A percentile compares a stretch with the other conserved stretches of the same genome.
Evolutionary conservation across 805 yeast species (phyloP).

Genomic region (Suhomyces kilbournensis): DNA sequence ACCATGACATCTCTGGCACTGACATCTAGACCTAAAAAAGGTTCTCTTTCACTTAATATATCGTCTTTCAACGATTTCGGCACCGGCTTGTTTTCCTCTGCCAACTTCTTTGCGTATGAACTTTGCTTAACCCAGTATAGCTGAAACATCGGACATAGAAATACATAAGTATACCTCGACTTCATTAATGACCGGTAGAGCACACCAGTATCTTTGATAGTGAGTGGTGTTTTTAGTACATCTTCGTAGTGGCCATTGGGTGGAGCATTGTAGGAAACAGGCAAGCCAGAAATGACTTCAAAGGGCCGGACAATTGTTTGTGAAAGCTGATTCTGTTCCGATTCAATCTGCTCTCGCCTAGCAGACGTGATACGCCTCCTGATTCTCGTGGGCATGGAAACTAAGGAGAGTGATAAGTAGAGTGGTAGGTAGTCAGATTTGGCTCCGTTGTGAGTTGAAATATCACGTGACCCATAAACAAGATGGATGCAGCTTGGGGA

Average conservation of each 20-base stretch:
- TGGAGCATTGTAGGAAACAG: constrained; percentile 64
- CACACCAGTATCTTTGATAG: constrained; percentile 70
- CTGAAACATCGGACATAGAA: constrained; percentile 69
- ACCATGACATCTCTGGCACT: constrained; percentile 84
- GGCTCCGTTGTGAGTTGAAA: too few relatives aligned
- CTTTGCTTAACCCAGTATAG: constrained; percentile 78
- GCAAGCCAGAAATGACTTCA: constrained; percentile 61
- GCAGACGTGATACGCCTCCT: constrained; percentile 44
- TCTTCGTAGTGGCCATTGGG: constrained; percentile 50
- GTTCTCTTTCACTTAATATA: constrained; percentile 21
- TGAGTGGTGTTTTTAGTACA: constrained; percentile 60
- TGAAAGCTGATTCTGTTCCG: constrained; percentile 37
- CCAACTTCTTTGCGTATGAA: constrained; percentile 47
- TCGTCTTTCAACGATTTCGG: constrained; percentile 20
- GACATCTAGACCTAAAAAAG: constrained; percentile 37
- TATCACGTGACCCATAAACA: neutral
- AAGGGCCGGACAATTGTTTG: constrained; percentile 55
- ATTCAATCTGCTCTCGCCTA: constrained; percentile 39
- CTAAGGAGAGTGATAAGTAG: too few relatives aligned
- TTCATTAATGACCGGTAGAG: constrained; percentile 66
- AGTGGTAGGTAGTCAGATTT: too few relatives aligned
- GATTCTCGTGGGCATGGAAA: constrained; percentile 39
- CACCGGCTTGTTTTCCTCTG: constrained; percentile 39
- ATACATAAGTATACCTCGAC: constrained; percentile 58
- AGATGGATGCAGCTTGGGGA: too few relatives aligned